These are phyloP conservation scores for Fomitopsis pulvina DNA, from an alignment of 768 basidiomycete genomes.

Conservation along the genomic window DNA sequence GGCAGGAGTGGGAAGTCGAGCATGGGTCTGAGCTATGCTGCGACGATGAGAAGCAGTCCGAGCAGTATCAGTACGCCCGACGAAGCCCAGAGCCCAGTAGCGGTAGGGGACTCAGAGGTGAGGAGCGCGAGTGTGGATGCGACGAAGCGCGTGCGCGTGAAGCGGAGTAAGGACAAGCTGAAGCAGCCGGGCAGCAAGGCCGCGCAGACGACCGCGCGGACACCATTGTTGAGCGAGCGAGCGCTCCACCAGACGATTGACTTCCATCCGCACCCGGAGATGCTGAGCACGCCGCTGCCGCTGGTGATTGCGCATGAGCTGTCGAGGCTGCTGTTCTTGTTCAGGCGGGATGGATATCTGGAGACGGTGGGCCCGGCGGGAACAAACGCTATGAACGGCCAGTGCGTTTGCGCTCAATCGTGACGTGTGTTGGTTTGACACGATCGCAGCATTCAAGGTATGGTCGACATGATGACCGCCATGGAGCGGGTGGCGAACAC, in stretches of 20 bases:
- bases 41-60: conserved; percentile 13
- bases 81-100: neutral
- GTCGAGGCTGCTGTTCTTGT: conserved; percentile 57
- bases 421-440: neutral
- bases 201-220: conserved; percentile 37
- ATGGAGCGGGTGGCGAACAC: conserved; percentile 94
- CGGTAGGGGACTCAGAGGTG: neutral
- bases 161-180: conserved; percentile 59
- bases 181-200: conserved; percentile 19
- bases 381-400: conserved; percentile 65
- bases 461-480: conserved; percentile 78
- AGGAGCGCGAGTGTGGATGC: conserved; percentile 15
- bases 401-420: conserved; percentile 35
- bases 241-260: conserved; percentile 48
- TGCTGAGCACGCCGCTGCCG: conserved; percentile 70
- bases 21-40: conserved; percentile 33
- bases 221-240: conserved; percentile 53
- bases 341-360: conserved; percentile 73
- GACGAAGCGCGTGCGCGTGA: conserved; percentile 58
- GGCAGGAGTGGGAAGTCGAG: conserved; percentile 28
- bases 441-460: conserved; percentile 53
- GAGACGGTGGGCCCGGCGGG: conserved; percentile 91
- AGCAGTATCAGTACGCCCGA: conserved; percentile 8
- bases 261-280: conserved; percentile 50
- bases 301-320: conserved; percentile 85